A percentile compares a stretch with the other conserved stretches of the same genome.
Conservation (phyloP, 2,329 filamentous ascomycete species). For the Neofusicoccum umdonicola region DNA sequence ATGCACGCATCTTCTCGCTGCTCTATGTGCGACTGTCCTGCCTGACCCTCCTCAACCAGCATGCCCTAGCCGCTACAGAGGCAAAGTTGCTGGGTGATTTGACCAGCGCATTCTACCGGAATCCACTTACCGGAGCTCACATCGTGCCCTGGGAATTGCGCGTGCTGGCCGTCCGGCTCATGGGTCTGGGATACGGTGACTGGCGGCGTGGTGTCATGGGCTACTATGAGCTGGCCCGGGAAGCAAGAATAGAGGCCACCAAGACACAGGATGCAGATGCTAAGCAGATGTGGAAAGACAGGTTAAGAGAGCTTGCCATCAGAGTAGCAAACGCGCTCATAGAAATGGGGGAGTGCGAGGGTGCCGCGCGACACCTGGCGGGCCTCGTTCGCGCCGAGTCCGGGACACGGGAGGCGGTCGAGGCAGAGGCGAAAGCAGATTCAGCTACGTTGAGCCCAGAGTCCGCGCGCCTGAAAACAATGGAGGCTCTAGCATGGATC, state of each 20-base stretch:
- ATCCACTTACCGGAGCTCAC: conserved; percentile 46
- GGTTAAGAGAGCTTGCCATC: conserved; percentile 73
- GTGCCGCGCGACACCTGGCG: conserved; percentile 70
- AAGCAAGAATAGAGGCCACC: conserved; percentile 64
- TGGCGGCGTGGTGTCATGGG: conserved; percentile 80
- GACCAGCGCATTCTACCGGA: conserved; percentile 51
- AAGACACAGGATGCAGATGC: conserved; percentile 50
- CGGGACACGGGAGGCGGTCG: conserved; percentile 45
- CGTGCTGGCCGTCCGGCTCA: conserved; percentile 76
- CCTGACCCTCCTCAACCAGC: conserved; percentile 72
- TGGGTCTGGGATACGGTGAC: conserved; percentile 84
- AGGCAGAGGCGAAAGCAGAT: conserved; percentile 26
- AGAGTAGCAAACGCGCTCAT: conserved; percentile 64
- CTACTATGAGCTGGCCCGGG: conserved; percentile 82
- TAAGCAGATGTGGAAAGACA: conserved; percentile 65
- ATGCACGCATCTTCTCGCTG: conserved; percentile 68
- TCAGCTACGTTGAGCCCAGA: conserved; percentile 23
- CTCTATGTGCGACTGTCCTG: conserved; percentile 80
- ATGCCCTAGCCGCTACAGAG: conserved; percentile 57
- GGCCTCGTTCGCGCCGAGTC: conserved; percentile 51
- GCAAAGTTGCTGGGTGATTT: conserved; percentile 62
- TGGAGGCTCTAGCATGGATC: conserved; percentile 67
- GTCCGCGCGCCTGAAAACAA: conserved; percentile 37
- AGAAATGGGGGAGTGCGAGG: conserved; percentile 84
- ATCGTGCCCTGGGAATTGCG: conserved; percentile 86